phyloP scores from a whole-genome alignment of 179 eudicot genomes.

The Pouteria campechiana region DNA sequence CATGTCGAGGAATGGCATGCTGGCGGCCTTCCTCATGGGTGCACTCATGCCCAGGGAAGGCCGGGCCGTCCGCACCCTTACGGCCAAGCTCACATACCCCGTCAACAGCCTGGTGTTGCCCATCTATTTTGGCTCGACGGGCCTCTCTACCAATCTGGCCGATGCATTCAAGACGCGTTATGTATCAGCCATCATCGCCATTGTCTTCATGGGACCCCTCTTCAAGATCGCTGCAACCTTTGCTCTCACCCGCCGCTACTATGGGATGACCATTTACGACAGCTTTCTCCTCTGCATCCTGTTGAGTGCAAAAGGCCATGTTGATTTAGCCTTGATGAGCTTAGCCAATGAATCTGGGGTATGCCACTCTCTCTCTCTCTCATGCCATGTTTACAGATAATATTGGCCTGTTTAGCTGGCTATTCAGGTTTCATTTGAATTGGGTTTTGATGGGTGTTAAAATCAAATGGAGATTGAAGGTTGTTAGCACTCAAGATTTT shows the following conservation, averaged over 20 bases:
- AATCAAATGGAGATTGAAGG: too few species aligned
- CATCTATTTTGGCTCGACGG: slow-evolving; percentile 76
- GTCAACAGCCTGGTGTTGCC: slow-evolving; percentile 77
- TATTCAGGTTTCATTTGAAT: too few species aligned
- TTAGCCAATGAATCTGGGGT: background rate
- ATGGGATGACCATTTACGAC: slow-evolving; percentile 57
- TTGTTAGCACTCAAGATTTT: slow-evolving; percentile 9
- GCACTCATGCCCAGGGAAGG: slow-evolving; percentile 74
- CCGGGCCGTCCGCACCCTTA: slow-evolving; percentile 65
- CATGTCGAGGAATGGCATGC: slow-evolving; percentile 69
- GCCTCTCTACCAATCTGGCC: slow-evolving; percentile 60
- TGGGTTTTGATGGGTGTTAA: too few species aligned
- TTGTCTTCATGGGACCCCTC: slow-evolving; percentile 46
- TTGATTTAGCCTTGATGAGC: slow-evolving; percentile 29
- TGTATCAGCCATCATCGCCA: slow-evolving; percentile 18
- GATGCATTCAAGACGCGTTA: slow-evolving; percentile 8
- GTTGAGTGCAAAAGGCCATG: slow-evolving; percentile 81
- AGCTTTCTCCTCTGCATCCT: slow-evolving; percentile 68
- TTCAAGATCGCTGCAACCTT: slow-evolving; percentile 75
- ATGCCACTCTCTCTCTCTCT: background rate
- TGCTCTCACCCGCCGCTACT: slow-evolving; percentile 49
- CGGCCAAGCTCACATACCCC: slow-evolving; percentile 56
- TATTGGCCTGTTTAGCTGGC: too few species aligned
- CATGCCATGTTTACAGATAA: too few species aligned
- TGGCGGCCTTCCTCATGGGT: slow-evolving; percentile 61